phyloP scores from a whole-genome alignment of 805 yeast species.

The Saturnispora mendoncae region DNA sequence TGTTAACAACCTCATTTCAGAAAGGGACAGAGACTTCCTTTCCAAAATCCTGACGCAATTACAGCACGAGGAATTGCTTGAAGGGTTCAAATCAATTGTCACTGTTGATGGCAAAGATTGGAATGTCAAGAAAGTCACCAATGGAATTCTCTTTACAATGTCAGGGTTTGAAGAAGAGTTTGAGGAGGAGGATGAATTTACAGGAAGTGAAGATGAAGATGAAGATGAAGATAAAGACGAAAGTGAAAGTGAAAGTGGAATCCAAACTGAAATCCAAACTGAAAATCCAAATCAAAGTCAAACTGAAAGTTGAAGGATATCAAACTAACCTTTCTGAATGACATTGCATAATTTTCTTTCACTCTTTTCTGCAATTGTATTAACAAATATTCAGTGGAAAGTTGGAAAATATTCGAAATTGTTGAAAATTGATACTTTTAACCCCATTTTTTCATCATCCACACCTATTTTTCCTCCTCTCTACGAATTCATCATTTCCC shows the following conservation, averaged over 20 bases:
- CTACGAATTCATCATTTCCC: too few relatives aligned
- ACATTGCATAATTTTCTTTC: too few relatives aligned
- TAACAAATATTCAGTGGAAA: too few relatives aligned
- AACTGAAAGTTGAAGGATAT: too few relatives aligned
- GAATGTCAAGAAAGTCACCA: constrained; percentile 1
- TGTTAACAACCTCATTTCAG: not conserved
- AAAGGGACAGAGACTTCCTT: constrained; percentile 2
- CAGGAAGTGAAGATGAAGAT: constrained; percentile 1
- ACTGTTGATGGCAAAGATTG: constrained; percentile 3
- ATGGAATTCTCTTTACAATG: constrained; percentile 4
- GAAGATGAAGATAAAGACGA: constrained; percentile 1
- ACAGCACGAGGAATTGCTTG: not conserved
- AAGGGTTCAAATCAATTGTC: not conserved
- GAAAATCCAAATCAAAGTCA: too few relatives aligned
- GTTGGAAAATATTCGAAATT: too few relatives aligned
- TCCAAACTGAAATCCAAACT: not conserved
- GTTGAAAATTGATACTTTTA: too few relatives aligned
- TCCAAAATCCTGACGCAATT: constrained; percentile 4
- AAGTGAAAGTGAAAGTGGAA: not conserved
- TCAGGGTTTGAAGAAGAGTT: not conserved
- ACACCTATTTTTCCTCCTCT: too few relatives aligned
- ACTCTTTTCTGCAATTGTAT: too few relatives aligned
- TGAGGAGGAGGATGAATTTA: not conserved
- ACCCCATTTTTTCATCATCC: too few relatives aligned
- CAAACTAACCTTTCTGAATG: too few relatives aligned